Evolutionary conservation across 108 stramenopile species (phyloP).

Genomic region (Conticribra weissflogii): DNA sequence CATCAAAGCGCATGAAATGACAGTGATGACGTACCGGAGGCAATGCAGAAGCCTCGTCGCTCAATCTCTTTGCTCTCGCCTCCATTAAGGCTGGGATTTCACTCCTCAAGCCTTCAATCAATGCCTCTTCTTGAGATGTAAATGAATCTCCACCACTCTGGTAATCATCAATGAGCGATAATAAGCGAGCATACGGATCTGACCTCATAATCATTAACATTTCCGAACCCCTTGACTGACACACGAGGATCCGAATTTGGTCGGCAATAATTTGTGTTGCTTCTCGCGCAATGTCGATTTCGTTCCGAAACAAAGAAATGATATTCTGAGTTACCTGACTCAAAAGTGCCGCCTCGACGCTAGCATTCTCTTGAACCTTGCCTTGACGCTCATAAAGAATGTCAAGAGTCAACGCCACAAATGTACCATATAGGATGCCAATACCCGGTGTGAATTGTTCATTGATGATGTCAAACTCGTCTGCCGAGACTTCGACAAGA

Average conservation of each 20-base stretch:
- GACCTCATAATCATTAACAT: conserved; percentile 63
- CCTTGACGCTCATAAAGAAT: conserved; percentile 68
- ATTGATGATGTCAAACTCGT: conserved; percentile 34
- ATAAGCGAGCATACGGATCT: conserved; percentile 67
- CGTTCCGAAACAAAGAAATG: conserved; percentile 25
- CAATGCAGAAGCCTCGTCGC: conserved; percentile 63
- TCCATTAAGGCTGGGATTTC: conserved; percentile 49
- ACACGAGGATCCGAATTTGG: conserved; percentile 64
- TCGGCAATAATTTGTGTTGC: conserved; percentile 55
- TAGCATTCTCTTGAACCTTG: conserved; percentile 56
- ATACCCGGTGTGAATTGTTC: conserved; percentile 69
- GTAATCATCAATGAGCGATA: conserved; percentile 47
- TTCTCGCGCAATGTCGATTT: conserved; percentile 36
- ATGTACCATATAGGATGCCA: conserved; percentile 81
- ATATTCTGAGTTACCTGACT: conserved; percentile 30
- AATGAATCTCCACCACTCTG: conserved; percentile 21
- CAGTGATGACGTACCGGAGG: conserved; percentile 38
- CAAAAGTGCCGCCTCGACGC: conserved; percentile 38
- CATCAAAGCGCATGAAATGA: conserved; percentile 3
- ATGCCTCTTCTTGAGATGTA: conserved; percentile 22
- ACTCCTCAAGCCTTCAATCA: conserved; percentile 48
- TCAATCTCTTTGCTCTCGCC: conserved; percentile 56
- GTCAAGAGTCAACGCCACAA: conserved; percentile 64
- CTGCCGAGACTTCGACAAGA: conserved; percentile 17
- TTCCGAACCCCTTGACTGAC: conserved; percentile 58